These are phyloP conservation scores for Tuber umbilicatum DNA, from an alignment of 495 filamentous ascomycete genomes.

Conservation along the genomic window DNA sequence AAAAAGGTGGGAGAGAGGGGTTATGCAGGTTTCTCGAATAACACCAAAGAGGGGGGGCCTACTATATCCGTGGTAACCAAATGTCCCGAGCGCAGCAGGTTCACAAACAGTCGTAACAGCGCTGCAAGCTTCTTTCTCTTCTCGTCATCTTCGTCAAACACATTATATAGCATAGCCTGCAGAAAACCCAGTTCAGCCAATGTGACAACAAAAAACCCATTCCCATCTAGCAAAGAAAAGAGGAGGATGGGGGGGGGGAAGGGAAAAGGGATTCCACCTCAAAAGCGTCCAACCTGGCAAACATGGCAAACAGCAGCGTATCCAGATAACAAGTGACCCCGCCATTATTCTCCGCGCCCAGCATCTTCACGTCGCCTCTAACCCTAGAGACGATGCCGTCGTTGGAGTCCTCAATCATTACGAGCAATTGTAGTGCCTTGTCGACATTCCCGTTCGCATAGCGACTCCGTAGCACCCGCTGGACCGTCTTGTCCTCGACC, in stretches of 20 bases:
- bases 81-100: constrained; percentile 75
- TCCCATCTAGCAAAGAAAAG: constrained; percentile 26
- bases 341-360: constrained; percentile 80
- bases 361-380: constrained; percentile 60
- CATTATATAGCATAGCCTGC: constrained; percentile 66
- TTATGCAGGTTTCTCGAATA: constrained; percentile 41
- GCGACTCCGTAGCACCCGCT: constrained; percentile 60
- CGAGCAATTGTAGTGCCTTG: constrained; percentile 66
- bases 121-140: constrained; percentile 64
- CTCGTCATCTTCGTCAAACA: constrained; percentile 55
- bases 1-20: constrained; percentile 7
- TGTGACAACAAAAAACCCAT: constrained; percentile 8
- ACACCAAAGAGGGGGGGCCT: constrained; percentile 34
- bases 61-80: constrained; percentile 83
- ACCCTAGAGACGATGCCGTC: constrained; percentile 72
- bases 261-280: constrained; percentile 47
- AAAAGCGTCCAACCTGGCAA: constrained; percentile 78
- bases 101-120: constrained; percentile 82
- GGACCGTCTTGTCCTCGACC: constrained; percentile 54
- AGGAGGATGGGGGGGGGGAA: constrained; percentile 1
- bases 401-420: constrained; percentile 69
- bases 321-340: constrained; percentile 89
- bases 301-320: constrained; percentile 93
- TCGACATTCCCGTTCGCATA: constrained; percentile 64
- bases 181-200: constrained; percentile 13